Base-by-base conservation (phyloP, 2,329 filamentous ascomycete species). In the Fusarium tricinctum region DNA sequence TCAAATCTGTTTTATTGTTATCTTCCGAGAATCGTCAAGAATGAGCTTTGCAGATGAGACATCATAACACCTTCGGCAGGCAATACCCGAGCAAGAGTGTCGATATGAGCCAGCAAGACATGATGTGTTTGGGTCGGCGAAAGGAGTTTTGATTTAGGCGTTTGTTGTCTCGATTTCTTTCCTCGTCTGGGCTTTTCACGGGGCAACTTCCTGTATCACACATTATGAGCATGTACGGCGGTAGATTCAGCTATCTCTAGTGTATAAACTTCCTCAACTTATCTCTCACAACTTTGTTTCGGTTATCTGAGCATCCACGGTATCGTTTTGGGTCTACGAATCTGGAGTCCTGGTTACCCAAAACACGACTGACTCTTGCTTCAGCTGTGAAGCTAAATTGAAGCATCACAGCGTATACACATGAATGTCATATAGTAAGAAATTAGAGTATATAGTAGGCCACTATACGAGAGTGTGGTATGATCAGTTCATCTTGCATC, bases 131-230 rank as follows among this genome's bases (percentile, higher is more conserved):
- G 47, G 54, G 57, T 73, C 52, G 43, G 56, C 52, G 43, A 63
- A 49, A 53, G 51, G 43, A 48, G 50, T 60, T 50, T 44, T 26
- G 28, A 46, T 58, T 55, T 53, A 23, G 63, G 52, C 45, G 53
- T 59, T 68, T 20, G 28, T 59, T 68, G 44, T 57, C 54, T 63
- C 57, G 22, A 42, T 19, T 57, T 60, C 40, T 60, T 61, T 58
- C 53, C 57, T 64, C 50, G 20, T 46, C 28, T 33, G 26, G 26
- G 44, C 30, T 43, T 38, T 42, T 32, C 39, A 43, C 39, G 15
- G 30, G 30, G 38, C 42, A 39, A 40, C 26, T 40, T 26, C n/a
- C n/a, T n/a, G 35, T n/a, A 10, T 13, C 51, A 45, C 30, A 26
- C 42, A 49, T 46, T 38, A 52, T 46, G 49, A 44, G 49, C 59